phyloP scores from a whole-genome alignment of 106 monocot genomes.

The Dendrobium chrysotoxum region DNA sequence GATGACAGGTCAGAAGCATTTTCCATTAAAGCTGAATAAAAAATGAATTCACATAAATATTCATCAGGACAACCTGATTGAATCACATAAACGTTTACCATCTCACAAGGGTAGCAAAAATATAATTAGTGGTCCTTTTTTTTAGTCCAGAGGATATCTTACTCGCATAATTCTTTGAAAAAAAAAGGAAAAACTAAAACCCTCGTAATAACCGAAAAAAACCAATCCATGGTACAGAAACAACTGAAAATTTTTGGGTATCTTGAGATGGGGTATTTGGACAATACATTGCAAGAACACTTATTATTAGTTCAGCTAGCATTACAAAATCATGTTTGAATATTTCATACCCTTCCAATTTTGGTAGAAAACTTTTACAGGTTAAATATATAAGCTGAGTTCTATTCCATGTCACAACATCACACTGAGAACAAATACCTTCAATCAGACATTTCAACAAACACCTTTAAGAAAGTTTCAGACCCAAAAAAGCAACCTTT shows the following conservation, averaged over 20 bases:
- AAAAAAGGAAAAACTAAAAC: not conserved
- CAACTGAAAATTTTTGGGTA: not conserved
- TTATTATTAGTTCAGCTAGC: not conserved
- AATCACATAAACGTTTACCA: not conserved
- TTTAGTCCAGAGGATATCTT: too few relatives aligned
- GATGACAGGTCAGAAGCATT: constrained; percentile 7
- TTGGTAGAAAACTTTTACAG: not conserved
- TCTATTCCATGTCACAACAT: not conserved
- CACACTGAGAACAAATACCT: not conserved
- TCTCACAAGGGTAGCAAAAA: not conserved
- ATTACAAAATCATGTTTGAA: not conserved
- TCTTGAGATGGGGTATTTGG: not conserved
- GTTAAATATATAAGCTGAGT: not conserved
- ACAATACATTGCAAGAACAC: not conserved
- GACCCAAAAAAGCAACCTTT: not conserved
- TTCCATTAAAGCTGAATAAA: not conserved
- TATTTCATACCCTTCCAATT: not conserved
- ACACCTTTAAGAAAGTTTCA: not conserved
- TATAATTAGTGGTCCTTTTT: not conserved
- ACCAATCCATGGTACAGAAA: not conserved
- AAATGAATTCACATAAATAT: not conserved
- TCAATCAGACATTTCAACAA: not conserved
- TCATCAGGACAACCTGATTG: not conserved
- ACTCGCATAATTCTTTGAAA: not conserved
- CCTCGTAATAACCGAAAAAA: not conserved